Percentiles rank a stretch among this genome's conserved stretches.
phyloP scores from a whole-genome alignment of 768 basidiomycete species.

The Cystobasidium ongulense region DNA sequence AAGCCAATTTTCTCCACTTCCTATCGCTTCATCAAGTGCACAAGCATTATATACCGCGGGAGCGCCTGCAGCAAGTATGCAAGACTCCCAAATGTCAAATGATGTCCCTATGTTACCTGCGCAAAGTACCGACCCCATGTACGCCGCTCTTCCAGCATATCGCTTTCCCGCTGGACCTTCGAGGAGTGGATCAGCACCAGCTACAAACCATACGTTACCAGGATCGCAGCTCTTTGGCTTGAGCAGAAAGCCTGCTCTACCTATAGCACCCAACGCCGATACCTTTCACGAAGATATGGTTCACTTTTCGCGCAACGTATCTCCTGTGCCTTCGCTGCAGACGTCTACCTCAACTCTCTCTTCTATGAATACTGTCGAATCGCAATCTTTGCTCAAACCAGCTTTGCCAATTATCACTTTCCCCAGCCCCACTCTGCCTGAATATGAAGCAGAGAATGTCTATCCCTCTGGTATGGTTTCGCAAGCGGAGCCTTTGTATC shows the following conservation, averaged over 20 bases:
- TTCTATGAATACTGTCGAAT: neutral
- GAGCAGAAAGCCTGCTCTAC: neutral
- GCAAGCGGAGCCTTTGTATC: neutral
- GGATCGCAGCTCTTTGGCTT: neutral
- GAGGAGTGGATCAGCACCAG: neutral
- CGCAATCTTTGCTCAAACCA: constrained; percentile 3
- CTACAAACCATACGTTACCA: neutral
- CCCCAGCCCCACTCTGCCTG: neutral
- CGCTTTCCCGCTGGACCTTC: constrained; percentile 18
- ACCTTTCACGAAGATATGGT: neutral
- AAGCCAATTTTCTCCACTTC: neutral
- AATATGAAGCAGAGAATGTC: constrained; percentile 1
- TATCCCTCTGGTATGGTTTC: constrained; percentile 5
- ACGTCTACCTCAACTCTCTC: neutral
- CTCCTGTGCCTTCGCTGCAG: neutral
- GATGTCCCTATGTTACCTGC: neutral
- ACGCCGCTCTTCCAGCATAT: constrained; percentile 12
- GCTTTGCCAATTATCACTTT: constrained; percentile 11
- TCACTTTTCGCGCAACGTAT: neutral
- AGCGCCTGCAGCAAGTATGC: neutral
- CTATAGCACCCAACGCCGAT: neutral
- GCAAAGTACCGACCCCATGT: constrained; percentile 1
- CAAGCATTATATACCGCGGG: neutral
- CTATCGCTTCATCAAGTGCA: neutral
- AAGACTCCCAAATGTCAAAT: neutral